phyloP scores from a whole-genome alignment of 768 basidiomycete genomes.

The Termitomyces sp. region DNA sequence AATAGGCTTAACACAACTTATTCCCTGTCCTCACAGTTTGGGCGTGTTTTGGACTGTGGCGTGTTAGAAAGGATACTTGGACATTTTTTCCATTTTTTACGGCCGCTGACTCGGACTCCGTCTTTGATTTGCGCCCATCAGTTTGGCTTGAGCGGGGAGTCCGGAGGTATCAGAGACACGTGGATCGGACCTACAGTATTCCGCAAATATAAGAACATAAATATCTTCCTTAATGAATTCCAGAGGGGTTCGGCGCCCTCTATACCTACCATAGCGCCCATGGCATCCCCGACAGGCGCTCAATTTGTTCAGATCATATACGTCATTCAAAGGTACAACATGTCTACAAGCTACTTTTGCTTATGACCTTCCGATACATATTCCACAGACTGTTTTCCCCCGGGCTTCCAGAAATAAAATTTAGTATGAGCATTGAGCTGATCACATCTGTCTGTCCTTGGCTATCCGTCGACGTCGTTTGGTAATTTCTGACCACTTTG shows the following conservation, averaged over 20 bases:
- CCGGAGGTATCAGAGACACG: constrained; percentile 8
- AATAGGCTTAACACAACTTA: not conserved
- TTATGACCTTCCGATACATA: not conserved
- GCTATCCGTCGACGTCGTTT: not conserved
- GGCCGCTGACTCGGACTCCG: constrained; percentile 19
- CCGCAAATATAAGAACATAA: not conserved
- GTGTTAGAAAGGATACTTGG: constrained; percentile 11
- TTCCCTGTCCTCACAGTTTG: not conserved
- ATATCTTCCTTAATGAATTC: not conserved
- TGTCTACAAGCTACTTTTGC: not conserved
- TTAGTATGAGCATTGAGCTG: not conserved
- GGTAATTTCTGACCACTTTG: not conserved
- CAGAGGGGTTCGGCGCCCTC: not conserved
- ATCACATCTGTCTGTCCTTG: not conserved
- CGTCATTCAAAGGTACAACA: not conserved
- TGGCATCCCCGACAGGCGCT: not conserved
- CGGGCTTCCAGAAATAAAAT: not conserved
- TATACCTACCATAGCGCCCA: not conserved
- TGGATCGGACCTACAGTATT: constrained; percentile 3
- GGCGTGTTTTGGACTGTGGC: constrained; percentile 13
- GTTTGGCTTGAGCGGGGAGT: constrained; percentile 14
- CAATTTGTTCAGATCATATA: not conserved
- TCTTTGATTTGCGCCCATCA: constrained; percentile 6
- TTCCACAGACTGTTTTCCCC: not conserved
- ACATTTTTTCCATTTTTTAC: constrained; percentile 20